Conservation (phyloP, 2,329 filamentous ascomycete genomes). For the Beauveria varroae region DNA sequence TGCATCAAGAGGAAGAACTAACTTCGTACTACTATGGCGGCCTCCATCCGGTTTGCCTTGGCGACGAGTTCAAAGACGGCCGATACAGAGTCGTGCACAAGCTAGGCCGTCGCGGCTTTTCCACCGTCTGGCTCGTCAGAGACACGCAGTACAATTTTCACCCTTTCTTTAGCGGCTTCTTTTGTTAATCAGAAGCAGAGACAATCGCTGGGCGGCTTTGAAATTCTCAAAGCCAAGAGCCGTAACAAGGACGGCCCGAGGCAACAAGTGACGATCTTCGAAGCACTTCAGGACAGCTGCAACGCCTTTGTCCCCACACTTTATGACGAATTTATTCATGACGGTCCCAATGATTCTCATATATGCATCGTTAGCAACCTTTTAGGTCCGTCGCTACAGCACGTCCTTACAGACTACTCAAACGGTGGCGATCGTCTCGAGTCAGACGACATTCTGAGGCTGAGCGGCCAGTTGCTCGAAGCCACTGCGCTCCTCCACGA, state of each 20-base stretch:
- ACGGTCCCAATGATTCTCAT: conserved; percentile 23
- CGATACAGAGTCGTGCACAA: conserved; percentile 33
- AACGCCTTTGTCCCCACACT: background rate
- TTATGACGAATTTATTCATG: conserved; percentile 6
- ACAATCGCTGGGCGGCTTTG: background rate
- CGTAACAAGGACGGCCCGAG: background rate
- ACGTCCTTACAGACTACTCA: conserved; percentile 18
- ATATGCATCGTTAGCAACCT: conserved; percentile 25
- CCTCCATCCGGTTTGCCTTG: conserved; percentile 32
- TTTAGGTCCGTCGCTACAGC: conserved; percentile 22
- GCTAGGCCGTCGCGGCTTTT: conserved; percentile 19
- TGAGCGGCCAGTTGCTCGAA: conserved; percentile 22
- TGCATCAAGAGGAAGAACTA: too few species aligned
- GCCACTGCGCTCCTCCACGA: conserved; percentile 22
- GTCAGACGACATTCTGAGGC: conserved; percentile 3
- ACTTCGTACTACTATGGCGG: conserved; percentile 19
- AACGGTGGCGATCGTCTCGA: conserved; percentile 15
- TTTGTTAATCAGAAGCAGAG: too few species aligned
- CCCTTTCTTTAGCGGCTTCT: too few species aligned
- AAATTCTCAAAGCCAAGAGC: background rate
- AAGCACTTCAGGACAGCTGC: background rate
- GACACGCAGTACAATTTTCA: too few species aligned
- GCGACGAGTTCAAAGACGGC: conserved; percentile 27
- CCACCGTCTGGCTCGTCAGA: too few species aligned
- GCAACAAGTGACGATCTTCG: background rate